Evolutionary conservation across 768 basidiomycete genomes (phyloP).

Genomic region (Boletus edulis): DNA sequence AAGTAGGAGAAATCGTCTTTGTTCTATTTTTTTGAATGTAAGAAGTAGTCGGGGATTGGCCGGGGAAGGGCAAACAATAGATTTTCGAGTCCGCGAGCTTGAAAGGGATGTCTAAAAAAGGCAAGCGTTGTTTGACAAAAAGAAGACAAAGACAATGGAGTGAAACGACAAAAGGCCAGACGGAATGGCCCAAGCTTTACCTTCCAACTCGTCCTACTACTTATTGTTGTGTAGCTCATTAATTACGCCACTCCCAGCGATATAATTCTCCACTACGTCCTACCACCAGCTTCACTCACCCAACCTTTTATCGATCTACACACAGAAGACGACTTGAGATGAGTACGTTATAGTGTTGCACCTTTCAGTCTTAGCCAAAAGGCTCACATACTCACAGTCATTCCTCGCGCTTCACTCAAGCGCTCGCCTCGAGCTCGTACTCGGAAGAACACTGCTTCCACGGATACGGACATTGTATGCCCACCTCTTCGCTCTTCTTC

Average conservation of each 20-base stretch:
- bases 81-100: constrained; percentile 16
- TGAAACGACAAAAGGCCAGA: constrained; percentile 22
- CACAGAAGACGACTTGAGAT: constrained; percentile 18
- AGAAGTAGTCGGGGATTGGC: no score
- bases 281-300: no score
- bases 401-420: constrained; percentile 24
- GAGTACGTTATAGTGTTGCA: constrained; percentile 16
- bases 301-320: neutral
- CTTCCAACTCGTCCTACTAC: constrained; percentile 7
- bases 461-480: constrained; percentile 2
- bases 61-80: constrained; percentile 8
- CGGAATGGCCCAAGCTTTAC: constrained; percentile 6
- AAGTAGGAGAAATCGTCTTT: no score
- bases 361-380: neutral
- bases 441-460: constrained; percentile 19
- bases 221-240: constrained; percentile 6
- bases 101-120: constrained; percentile 13
- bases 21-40: no score
- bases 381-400: constrained; percentile 17
- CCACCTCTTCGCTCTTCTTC: constrained; percentile 7
- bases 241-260: constrained; percentile 1
- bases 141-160: constrained; percentile 26
- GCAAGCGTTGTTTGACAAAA: constrained; percentile 24
- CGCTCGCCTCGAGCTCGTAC: constrained; percentile 24
- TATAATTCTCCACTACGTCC: constrained; percentile 16